A percentile compares a stretch with the other conserved stretches of the same genome.
phyloP scores from a whole-genome alignment of 2,329 filamentous ascomycete species.

The Lachnellula occidentalis region DNA sequence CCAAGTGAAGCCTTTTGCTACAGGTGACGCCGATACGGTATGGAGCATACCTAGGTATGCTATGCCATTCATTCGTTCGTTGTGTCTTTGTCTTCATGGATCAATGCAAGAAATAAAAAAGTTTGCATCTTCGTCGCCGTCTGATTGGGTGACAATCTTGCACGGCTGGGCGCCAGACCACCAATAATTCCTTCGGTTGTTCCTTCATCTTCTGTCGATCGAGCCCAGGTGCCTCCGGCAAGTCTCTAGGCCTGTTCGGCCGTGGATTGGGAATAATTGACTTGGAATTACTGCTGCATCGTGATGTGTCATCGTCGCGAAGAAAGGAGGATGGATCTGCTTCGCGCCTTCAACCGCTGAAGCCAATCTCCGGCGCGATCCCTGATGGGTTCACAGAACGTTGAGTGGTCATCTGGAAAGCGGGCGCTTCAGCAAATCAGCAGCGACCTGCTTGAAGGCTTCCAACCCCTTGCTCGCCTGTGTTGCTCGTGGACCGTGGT shows the following conservation, averaged over 20 bases:
- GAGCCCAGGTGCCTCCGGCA: neutral
- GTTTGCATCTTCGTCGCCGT: constrained; percentile 2
- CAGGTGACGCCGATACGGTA: neutral
- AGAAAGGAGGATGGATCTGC: constrained; percentile 4
- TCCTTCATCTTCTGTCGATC: constrained; percentile 22
- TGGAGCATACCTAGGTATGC: neutral
- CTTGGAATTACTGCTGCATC: constrained; percentile 21
- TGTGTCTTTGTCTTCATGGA: constrained; percentile 1
- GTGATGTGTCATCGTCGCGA: constrained; percentile 28
- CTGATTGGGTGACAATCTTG: neutral
- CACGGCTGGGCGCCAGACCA: constrained; percentile 6
- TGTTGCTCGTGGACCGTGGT: neutral
- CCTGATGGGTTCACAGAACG: constrained; percentile 2
- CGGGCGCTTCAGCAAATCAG: constrained; percentile 15
- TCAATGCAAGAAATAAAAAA: constrained; percentile 18
- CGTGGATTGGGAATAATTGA: constrained; percentile 13
- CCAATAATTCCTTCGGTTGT: constrained; percentile 9
- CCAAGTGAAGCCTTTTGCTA: constrained; percentile 12
- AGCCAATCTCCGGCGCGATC: constrained; percentile 27
- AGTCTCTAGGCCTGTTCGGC: neutral
- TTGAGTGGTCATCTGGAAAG: constrained; percentile 2
- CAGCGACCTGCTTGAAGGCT: neutral
- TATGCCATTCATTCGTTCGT: neutral
- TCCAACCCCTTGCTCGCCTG: neutral
- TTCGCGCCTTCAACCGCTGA: constrained; percentile 15